Evolutionary conservation across 345 rosid genomes (phyloP).

Genomic region (Ailanthus altissimus): DNA sequence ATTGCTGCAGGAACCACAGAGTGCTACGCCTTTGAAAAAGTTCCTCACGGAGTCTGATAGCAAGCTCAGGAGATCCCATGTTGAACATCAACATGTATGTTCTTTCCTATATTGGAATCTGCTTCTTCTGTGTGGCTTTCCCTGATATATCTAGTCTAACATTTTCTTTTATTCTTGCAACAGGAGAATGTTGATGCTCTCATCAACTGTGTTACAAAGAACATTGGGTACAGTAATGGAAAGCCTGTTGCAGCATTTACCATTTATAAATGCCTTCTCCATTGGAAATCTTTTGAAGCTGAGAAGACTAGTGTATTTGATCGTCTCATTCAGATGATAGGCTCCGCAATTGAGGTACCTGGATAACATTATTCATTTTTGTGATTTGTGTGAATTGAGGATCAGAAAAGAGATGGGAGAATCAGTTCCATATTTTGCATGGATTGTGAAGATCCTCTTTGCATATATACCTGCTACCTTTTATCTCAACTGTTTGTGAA

Average conservation of each 20-base stretch:
- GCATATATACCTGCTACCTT: background rate
- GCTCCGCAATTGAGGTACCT: slow-evolving; percentile 93
- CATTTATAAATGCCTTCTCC: slow-evolving; percentile 91
- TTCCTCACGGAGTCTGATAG: slow-evolving; percentile 65
- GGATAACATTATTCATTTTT: slow-evolving; percentile 13
- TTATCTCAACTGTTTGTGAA: background rate
- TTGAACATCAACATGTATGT: slow-evolving; percentile 89
- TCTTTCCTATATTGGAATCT: slow-evolving; percentile 17
- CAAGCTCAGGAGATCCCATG: slow-evolving; percentile 64
- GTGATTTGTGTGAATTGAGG: slow-evolving; percentile 1
- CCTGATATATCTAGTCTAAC: slow-evolving; percentile 16
- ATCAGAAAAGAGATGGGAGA: background rate
- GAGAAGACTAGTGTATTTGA: slow-evolving; percentile 95
- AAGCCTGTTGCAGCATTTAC: slow-evolving; percentile 96
- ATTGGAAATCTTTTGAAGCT: slow-evolving; percentile 98
- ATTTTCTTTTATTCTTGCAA: slow-evolving; percentile 30
- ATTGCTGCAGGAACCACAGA: slow-evolving; percentile 63
- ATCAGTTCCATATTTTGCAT: background rate
- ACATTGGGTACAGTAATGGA: slow-evolving; percentile 79
- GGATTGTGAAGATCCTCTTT: no score
- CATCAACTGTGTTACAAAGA: slow-evolving; percentile 65
- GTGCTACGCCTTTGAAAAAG: slow-evolving; percentile 59
- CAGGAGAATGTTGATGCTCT: slow-evolving; percentile 94
- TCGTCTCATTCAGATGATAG: slow-evolving; percentile 97
- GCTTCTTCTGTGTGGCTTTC: slow-evolving; percentile 18